phyloP scores from a whole-genome alignment of 78 protist genomes.

The Dictyostelium discoideum region dicty_2.7 NC_007091.3:1161501-1162000 shows the following conservation, averaged over 20 bases:
- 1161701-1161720: slow-evolving; percentile 70
- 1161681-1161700: slow-evolving; percentile 40
- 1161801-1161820: slow-evolving; percentile 73
- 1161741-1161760: background rate
- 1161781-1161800: slow-evolving; percentile 48
- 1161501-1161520: slow-evolving; percentile 53
- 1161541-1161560: background rate
- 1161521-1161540: slow-evolving; percentile 57
- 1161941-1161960: slow-evolving; percentile 39
- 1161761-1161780: slow-evolving; percentile 29
- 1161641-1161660: background rate
- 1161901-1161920: slow-evolving; percentile 36
- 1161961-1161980: background rate
- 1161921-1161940: slow-evolving; percentile 39
- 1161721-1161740: slow-evolving; percentile 60
- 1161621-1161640: slow-evolving; percentile 1
- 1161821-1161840: slow-evolving; percentile 34
- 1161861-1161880: background rate
- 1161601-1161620: slow-evolving; percentile 10
- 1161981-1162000: background rate
- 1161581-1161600: slow-evolving; percentile 28
- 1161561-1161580: background rate
- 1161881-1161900: slow-evolving; percentile 29
- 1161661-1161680: background rate
- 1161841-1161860: slow-evolving; percentile 21